Evolutionary conservation across 225 moss, liverwort and hornwort genomes (phyloP), one percentile per base, ranked within the genome.

Genomic region (Polytrichum formosum): DNA sequence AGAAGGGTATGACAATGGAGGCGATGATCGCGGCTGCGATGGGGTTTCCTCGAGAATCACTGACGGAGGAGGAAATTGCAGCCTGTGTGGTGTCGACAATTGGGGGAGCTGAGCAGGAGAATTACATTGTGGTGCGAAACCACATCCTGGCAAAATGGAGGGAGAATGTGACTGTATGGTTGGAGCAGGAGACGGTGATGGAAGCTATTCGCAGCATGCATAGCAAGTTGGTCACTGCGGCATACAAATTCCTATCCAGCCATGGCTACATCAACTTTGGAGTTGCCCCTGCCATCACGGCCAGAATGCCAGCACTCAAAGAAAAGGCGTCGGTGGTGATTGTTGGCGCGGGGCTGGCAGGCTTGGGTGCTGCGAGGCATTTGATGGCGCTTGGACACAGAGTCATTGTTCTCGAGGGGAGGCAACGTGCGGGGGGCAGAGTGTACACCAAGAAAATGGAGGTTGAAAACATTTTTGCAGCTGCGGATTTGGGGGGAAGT

Each of bases 1-100:
- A 88, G 74, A 99, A 87, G 74, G 94, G 91, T 72, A 88, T 94
- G 55, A 92, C 91, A 73, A 88, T 90, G 70, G 98, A 99, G 83
- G 98, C 98, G 29, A 99, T 99, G 90, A 94, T 99, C 79, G 94
- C 94, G 35, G 92, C 98, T 53, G 91, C 98, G 5, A 90, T 99
- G 25, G 94, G 98, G 68, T 99, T 99, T 67, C 92, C 98, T 26
- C 78, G 94, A 74, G 98, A 99, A 67, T 85, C 92, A 13, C 86
- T 99, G 25, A 99, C 92, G 6, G 98, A 99, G 72, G 98, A 99
- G 79, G 98, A 99, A 65, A 92, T 99, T 31, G 87, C 85, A 55
- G 90, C 98, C 53, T 89, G 88, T 62, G 98, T 94, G n/a, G 83
- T 99, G 30, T 81, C 90, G 56, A 85, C 85, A 17, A 80, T 91